Evolutionary conservation across 208 protist genomes (phyloP), one percentile per base, ranked within the genome.

Genomic region (Porcisia deanei): DNA sequence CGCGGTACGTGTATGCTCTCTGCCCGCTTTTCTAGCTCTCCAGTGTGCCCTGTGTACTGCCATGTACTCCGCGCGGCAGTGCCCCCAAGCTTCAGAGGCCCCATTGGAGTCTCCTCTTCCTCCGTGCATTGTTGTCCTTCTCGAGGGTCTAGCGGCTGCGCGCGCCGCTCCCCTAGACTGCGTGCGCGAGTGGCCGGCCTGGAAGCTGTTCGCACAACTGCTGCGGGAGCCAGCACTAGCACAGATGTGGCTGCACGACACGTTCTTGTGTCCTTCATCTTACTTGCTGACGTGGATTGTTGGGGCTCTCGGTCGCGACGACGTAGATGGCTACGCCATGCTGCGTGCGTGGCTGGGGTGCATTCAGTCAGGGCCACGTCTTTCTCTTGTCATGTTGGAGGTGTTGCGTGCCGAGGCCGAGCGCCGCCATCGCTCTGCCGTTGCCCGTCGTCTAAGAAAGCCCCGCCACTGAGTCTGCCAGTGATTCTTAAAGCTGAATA

Each of bases 241-340:
- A 3, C 34, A 71, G 3, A n/a, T 25, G 25, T 91, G 87, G 87
- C 75, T 88, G 53, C 63, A 73, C 53, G 59, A 70, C 16, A 83
- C 85, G 16, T 69, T 89, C 8, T 60, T 86, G n/a, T 37, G 5
- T 9, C 76, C 85, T 7, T 79, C 80, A 2, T 52, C 69, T 14
- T 4, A 39, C 14, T 43, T 92, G 8, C 25, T 87, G 12, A 16
- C 73, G 25, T 92, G 88, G 88, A n/a, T 86, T 12, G 75, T 79
- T 37, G 73, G 75, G 34, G 73, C 71, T 2, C 45, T 84, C 4
- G 53, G 76, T 22, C 75, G 65, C 63, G 77, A 52, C 2, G 76
- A 88, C 59, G 25, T n/a, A 1, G 47, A 77, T 37, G 49, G 53
- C 25, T 66, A 66, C 43, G 43, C 63, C 12, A 45, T 76, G 30